Conservation (phyloP, 2,329 filamentous ascomycete species). For the Paecilomyces dactylethromorphus region DNA sequence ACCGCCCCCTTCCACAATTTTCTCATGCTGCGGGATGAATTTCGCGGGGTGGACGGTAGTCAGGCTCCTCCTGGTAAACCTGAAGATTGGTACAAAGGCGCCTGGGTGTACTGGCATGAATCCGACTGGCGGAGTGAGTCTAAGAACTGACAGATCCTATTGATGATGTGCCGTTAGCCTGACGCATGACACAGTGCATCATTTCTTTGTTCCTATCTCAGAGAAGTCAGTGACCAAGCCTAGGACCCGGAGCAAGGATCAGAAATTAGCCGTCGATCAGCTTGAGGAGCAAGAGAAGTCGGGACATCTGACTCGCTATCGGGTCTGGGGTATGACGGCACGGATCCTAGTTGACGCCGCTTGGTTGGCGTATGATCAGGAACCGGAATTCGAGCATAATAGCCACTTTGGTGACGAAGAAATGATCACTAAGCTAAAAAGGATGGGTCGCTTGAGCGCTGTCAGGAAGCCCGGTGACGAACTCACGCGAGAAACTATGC, state of each 20-base stretch:
- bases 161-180: not conserved
- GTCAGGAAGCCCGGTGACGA: slow-evolving; percentile 46
- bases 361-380: slow-evolving; percentile 70
- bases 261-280: slow-evolving; percentile 32
- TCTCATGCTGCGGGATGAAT: slow-evolving; percentile 55
- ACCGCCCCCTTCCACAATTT: slow-evolving; percentile 85
- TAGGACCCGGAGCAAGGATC: slow-evolving; percentile 27
- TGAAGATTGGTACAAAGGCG: slow-evolving; percentile 76
- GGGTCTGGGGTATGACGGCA: slow-evolving; percentile 93
- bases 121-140: slow-evolving; percentile 60
- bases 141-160: not conserved
- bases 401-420: slow-evolving; percentile 60
- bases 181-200: slow-evolving; percentile 56
- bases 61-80: slow-evolving; percentile 36
- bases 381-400: slow-evolving; percentile 76
- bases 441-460: slow-evolving; percentile 51
- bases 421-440: slow-evolving; percentile 53
- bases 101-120: slow-evolving; percentile 74
- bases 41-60: slow-evolving; percentile 28
- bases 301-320: slow-evolving; percentile 55
- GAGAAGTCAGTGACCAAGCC: slow-evolving; percentile 64
- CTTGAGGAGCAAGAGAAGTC: slow-evolving; percentile 44
- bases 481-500: slow-evolving; percentile 46
- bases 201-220: slow-evolving; percentile 79
- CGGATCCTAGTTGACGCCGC: slow-evolving; percentile 84